Percentiles rank a stretch among this genome's conserved stretches.
These are phyloP conservation scores for Solanum hybrid DNA, from an alignment of 305 asterid genomes.

Conservation along the genomic window DNA sequence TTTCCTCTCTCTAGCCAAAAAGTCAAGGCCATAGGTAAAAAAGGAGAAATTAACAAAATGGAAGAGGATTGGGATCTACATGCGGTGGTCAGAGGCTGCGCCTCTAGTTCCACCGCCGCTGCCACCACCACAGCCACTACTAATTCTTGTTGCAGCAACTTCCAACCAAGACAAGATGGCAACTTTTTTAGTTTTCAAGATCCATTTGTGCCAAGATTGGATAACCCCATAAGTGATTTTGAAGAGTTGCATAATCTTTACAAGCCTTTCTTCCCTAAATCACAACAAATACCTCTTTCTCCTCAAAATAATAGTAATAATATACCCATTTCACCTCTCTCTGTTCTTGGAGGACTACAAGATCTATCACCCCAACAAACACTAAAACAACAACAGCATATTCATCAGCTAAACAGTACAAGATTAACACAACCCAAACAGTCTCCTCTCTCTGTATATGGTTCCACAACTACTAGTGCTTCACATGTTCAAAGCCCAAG, in stretches of 20 bases:
- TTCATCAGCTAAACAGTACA: slow-evolving; percentile 10
- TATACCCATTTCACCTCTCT: slow-evolving; percentile 30
- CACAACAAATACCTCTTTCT: slow-evolving; percentile 15
- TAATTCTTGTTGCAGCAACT: background rate
- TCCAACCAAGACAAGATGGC: slow-evolving; percentile 23
- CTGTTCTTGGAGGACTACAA: slow-evolving; percentile 35
- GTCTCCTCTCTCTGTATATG: slow-evolving; percentile 22
- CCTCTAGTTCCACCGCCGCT: slow-evolving; percentile 23
- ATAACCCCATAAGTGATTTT: slow-evolving; percentile 2
- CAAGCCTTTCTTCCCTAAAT: slow-evolving; percentile 40
- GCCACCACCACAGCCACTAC: slow-evolving; percentile 4
- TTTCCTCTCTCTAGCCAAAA: background rate
- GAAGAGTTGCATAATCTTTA: slow-evolving; percentile 48
- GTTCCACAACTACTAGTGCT: slow-evolving; percentile 19
- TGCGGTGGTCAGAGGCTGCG: slow-evolving; percentile 93
- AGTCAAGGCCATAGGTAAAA: slow-evolving; percentile 1
- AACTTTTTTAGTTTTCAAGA: slow-evolving; percentile 30
- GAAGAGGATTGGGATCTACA: slow-evolving; percentile 94
- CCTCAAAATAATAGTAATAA: slow-evolving; percentile 15
- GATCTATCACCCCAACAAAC: slow-evolving; percentile 30
- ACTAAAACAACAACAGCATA: slow-evolving; percentile 11
- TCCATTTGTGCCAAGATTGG: slow-evolving; percentile 35
- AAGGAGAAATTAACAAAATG: slow-evolving; percentile 21
- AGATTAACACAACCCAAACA: slow-evolving; percentile 22
- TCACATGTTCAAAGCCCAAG: slow-evolving; percentile 39